Conservation (phyloP, 108 stramenopile species). For the Conticribra guillardii region DNA sequence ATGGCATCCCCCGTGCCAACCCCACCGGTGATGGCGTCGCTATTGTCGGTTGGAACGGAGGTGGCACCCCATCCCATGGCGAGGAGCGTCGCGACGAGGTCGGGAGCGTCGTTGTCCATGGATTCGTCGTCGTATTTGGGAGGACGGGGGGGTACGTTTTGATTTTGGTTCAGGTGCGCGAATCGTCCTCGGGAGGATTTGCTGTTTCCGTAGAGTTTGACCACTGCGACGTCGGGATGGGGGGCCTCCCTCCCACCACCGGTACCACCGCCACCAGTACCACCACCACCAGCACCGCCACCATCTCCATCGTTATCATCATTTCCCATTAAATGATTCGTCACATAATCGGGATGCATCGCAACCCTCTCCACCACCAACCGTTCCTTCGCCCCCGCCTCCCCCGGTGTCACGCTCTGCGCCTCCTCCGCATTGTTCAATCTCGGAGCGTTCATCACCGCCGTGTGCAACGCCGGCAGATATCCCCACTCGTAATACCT, state of each 20-base stretch:
- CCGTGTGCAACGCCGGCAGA: background rate
- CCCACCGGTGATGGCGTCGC: conserved; percentile 4
- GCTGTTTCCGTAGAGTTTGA: background rate
- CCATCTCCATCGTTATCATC: background rate
- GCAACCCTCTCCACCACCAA: too few relatives aligned
- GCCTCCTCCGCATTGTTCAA: too few relatives aligned
- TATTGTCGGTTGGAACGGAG: too few relatives aligned
- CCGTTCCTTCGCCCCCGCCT: too few relatives aligned
- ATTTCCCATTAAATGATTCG: background rate
- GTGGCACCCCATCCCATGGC: background rate
- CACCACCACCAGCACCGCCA: background rate
- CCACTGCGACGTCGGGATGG: background rate
- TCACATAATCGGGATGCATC: too few relatives aligned
- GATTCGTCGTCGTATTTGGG: too few relatives aligned
- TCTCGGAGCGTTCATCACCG: background rate
- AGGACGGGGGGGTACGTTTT: background rate
- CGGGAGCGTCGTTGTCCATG: background rate
- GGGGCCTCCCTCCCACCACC: too few relatives aligned
- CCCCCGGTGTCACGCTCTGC: too few relatives aligned
- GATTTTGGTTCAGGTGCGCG: background rate
- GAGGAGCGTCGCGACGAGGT: background rate
- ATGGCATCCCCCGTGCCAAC: conserved; percentile 9
- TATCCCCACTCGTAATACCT: background rate
- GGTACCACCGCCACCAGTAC: background rate
- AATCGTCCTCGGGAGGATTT: background rate